A percentile compares a stretch with the other conserved stretches of the same genome.
Evolutionary conservation across 768 basidiomycete genomes (phyloP).

Genomic region (Russula abietina): DNA sequence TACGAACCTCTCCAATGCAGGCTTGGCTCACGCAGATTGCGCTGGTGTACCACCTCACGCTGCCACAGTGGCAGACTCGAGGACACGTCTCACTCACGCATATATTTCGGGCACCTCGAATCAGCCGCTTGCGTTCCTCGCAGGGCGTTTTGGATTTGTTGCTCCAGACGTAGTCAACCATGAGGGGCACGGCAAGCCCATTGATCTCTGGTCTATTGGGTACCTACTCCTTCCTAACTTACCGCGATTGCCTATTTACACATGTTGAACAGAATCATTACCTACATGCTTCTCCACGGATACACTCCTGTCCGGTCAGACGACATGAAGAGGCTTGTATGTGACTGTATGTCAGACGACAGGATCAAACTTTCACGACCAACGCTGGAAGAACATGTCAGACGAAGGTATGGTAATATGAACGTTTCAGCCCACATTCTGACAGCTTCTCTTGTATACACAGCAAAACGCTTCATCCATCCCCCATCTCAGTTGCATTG

Average conservation of each 20-base stretch:
- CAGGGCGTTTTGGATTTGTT: slow-evolving; percentile 83
- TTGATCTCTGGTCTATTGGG: slow-evolving; percentile 94
- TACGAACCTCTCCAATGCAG: no score
- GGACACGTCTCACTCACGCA: neutral
- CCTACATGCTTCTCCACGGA: slow-evolving; percentile 91
- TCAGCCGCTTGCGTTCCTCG: slow-evolving; percentile 65
- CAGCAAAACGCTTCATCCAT: slow-evolving; percentile 87
- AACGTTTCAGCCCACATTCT: neutral
- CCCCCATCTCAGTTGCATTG: no score
- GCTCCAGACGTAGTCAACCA: slow-evolving; percentile 84
- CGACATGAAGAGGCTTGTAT: slow-evolving; percentile 66
- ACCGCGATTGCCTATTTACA: neutral
- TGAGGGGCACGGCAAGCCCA: slow-evolving; percentile 80
- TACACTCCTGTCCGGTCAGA: slow-evolving; percentile 92
- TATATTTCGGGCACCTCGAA: slow-evolving; percentile 67
- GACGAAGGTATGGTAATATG: slow-evolving; percentile 49
- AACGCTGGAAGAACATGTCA: slow-evolving; percentile 91
- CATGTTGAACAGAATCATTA: slow-evolving; percentile 63
- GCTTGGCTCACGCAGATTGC: no score
- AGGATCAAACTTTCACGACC: slow-evolving; percentile 83
- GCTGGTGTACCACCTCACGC: no score
- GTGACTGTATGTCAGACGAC: slow-evolving; percentile 85
- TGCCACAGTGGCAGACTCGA: neutral
- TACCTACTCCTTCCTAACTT: slow-evolving; percentile 32
- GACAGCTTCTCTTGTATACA: neutral